Conservation (phyloP, 352 stramenopile species). For the Thalassiosira hispida region DNA sequence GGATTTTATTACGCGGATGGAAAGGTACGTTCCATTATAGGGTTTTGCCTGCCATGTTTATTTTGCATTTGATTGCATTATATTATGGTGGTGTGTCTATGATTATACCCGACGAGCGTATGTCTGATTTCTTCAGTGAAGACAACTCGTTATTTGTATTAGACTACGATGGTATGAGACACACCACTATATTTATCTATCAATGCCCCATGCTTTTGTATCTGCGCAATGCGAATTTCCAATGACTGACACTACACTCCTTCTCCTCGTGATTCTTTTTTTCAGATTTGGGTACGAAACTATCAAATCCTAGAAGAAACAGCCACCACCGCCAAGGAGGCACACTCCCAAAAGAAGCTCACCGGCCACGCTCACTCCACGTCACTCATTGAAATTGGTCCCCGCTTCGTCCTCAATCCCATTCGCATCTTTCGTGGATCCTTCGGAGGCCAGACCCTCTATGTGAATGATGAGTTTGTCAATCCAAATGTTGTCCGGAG, state of each 20-base stretch:
- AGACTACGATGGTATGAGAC: conserved; percentile 86
- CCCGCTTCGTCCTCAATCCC: conserved; percentile 97
- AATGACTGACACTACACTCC: too few species aligned
- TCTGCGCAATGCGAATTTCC: too few species aligned
- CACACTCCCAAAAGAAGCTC: conserved; percentile 88
- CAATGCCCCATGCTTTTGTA: too few species aligned
- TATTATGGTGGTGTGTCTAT: conserved; percentile 51
- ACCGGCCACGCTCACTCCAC: conserved; percentile 86
- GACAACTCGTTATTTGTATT: conserved; percentile 59
- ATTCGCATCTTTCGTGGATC: conserved; percentile 99
- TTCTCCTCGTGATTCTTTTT: background rate
- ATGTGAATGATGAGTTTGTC: conserved; percentile 97
- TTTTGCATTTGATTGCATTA: background rate
- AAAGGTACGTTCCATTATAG: conserved; percentile 70
- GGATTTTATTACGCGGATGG: conserved; percentile 90
- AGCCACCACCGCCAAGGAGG: conserved; percentile 81
- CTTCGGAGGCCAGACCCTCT: conserved; percentile 98
- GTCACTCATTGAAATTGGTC: conserved; percentile 98
- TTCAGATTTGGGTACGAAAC: conserved; percentile 97
- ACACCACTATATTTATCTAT: too few species aligned
- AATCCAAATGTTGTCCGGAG: conserved; percentile 92
- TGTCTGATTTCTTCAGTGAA: conserved; percentile 76
- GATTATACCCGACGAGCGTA: conserved; percentile 86
- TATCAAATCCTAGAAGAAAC: conserved; percentile 93
- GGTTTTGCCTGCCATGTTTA: background rate